Percentiles rank a stretch among this genome's conserved stretches.
Conservation (phyloP, 192 early-diverging fungal species). For the Polychytrium aggregatum region DNA sequence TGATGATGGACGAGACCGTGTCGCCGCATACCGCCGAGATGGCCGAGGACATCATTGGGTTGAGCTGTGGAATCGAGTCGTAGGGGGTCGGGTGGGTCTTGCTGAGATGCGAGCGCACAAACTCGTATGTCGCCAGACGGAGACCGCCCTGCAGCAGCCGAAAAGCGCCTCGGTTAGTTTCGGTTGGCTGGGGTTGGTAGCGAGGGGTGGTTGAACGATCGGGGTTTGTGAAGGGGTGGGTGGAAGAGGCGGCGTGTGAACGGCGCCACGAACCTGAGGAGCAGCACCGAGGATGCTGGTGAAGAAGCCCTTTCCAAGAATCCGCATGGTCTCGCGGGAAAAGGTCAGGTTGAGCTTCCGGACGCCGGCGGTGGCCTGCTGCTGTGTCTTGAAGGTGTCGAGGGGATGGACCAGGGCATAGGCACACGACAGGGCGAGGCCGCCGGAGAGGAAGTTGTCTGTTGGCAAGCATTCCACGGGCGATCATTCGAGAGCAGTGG, state of each 20-base stretch:
- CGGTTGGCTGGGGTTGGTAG: no score
- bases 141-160: constrained; percentile 60
- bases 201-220: no score
- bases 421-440: constrained; percentile 45
- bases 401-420: constrained; percentile 69
- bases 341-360: not conserved
- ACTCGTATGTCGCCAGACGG: constrained; percentile 58
- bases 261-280: constrained; percentile 37
- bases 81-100: constrained; percentile 16
- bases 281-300: constrained; percentile 58
- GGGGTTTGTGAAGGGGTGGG: no score
- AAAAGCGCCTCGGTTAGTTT: no score
- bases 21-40: constrained; percentile 61
- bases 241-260: not conserved
- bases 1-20: constrained; percentile 58
- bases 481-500: no score
- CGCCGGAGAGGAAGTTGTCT: constrained; percentile 58
- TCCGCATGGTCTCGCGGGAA: constrained; percentile 19
- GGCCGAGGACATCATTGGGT: constrained; percentile 24
- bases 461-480: no score
- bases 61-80: constrained; percentile 14
- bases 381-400: constrained; percentile 61
- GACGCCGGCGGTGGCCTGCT: constrained; percentile 40
- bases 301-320: constrained; percentile 52
- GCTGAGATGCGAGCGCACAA: not conserved